phyloP scores from a whole-genome alignment of 768 basidiomycete species.

The Phylloporus arenicola region DNA sequence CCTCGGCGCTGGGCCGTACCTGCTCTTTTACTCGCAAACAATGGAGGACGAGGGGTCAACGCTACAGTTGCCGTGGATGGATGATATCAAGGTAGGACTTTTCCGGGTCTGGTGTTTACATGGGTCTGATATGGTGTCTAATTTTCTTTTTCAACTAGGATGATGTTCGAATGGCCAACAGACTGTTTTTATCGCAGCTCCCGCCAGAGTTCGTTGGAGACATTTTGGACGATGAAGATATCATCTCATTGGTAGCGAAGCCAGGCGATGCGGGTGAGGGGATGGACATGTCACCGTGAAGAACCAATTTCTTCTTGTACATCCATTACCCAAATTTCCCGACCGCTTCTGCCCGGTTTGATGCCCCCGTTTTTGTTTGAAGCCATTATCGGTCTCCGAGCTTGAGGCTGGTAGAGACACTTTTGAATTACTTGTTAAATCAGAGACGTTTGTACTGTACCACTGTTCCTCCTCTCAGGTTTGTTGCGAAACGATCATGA shows the following conservation, averaged over 20 bases:
- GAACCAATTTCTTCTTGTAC: not conserved
- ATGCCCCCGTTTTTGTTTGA: too few relatives aligned
- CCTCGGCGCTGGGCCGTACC: constrained; percentile 70
- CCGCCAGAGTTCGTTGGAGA: constrained; percentile 27
- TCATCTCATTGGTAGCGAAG: not conserved
- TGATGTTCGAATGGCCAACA: constrained; percentile 34
- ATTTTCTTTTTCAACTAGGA: constrained; percentile 18
- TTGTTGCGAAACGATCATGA: too few relatives aligned
- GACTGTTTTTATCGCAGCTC: constrained; percentile 32
- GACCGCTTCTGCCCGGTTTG: too few relatives aligned
- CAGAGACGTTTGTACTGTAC: not conserved
- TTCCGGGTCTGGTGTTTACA: not conserved
- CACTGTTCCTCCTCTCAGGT: not conserved
- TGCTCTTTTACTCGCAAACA: constrained; percentile 60
- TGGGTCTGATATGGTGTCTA: not conserved
- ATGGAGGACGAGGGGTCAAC: constrained; percentile 13
- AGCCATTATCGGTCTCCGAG: not conserved
- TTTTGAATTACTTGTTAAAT: not conserved
- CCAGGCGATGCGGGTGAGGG: not conserved
- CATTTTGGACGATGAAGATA: constrained; percentile 14
- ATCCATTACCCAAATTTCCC: not conserved
- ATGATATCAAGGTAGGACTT: constrained; percentile 23
- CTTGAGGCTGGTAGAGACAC: not conserved
- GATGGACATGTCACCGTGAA: constrained; percentile 13
- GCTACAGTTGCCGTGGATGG: constrained; percentile 24